phyloP scores from a whole-genome alignment of 2,329 filamentous ascomycete genomes.

The Diaporthe citriasiana region DNA sequence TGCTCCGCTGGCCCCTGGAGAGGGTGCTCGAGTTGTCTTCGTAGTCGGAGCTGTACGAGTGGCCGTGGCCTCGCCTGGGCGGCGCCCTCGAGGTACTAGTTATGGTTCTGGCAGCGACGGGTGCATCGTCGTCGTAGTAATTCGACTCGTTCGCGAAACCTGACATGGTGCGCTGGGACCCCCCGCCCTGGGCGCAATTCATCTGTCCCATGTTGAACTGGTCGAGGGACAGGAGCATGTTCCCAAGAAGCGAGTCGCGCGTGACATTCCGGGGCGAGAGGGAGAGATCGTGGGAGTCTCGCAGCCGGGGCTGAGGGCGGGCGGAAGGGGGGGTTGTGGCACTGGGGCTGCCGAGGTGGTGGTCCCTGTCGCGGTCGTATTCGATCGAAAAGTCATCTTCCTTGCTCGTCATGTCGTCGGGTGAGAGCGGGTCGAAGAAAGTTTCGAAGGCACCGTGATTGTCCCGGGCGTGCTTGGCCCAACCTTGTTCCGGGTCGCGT shows the following conservation, averaged over 20 bases:
- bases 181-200: constrained; percentile 47
- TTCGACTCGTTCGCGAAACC: constrained; percentile 42
- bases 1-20: constrained; percentile 78
- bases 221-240: constrained; percentile 94
- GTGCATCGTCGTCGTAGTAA: constrained; percentile 53
- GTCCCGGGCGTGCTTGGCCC: constrained; percentile 43
- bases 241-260: constrained; percentile 92
- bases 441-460: constrained; percentile 52
- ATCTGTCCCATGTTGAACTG: constrained; percentile 75
- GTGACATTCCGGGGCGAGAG: constrained; percentile 82
- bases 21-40: constrained; percentile 65
- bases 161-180: constrained; percentile 48
- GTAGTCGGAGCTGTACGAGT: constrained; percentile 74
- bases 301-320: constrained; percentile 50
- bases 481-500: constrained; percentile 33
- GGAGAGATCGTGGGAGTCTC: constrained; percentile 88
- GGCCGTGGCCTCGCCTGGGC: constrained; percentile 55
- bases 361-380: constrained; percentile 46
- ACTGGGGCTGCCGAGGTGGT: constrained; percentile 42
- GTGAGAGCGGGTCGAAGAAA: constrained; percentile 57
- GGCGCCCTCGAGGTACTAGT: constrained; percentile 48
- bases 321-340: constrained; percentile 45
- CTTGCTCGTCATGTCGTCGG: constrained; percentile 55
- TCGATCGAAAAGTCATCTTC: constrained; percentile 47
- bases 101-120: constrained; percentile 47